Percentiles rank a stretch among this genome's conserved stretches.
Conservation (phyloP, 768 basidiomycete species). For the Lepiota venenata region DNA sequence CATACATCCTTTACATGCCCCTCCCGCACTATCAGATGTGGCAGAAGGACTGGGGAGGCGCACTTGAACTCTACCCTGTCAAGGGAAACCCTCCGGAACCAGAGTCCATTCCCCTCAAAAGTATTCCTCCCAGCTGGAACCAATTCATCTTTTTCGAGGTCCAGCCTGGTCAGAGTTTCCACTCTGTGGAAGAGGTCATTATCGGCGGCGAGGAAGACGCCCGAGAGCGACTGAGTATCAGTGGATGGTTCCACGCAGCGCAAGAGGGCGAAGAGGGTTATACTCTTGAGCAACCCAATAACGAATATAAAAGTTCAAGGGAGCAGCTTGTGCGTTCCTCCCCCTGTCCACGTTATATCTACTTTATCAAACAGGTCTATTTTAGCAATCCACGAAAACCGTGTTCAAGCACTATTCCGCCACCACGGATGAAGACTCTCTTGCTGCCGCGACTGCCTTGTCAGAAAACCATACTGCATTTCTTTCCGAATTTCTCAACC, state of each 20-base stretch:
- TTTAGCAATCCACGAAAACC: slow-evolving; percentile 60
- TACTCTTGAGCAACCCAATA: slow-evolving; percentile 40
- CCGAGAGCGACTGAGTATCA: slow-evolving; percentile 78
- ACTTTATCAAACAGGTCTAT: slow-evolving; percentile 12
- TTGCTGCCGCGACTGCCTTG: slow-evolving; percentile 44
- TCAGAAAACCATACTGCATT: slow-evolving; percentile 61
- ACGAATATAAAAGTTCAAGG: slow-evolving; percentile 71
- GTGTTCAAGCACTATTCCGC: slow-evolving; percentile 54
- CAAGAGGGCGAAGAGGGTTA: slow-evolving; percentile 91
- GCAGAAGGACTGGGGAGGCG: slow-evolving; percentile 90
- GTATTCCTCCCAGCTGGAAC: slow-evolving; percentile 81
- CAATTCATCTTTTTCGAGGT: slow-evolving; percentile 88
- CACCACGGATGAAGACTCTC: slow-evolving; percentile 40
- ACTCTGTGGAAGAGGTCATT: slow-evolving; percentile 96
- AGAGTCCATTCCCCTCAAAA: slow-evolving; percentile 56
- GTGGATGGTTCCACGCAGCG: slow-evolving; percentile 96
- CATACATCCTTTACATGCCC: slow-evolving; percentile 97
- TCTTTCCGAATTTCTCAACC: slow-evolving; percentile 84
- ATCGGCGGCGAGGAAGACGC: slow-evolving; percentile 72
- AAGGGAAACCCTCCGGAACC: slow-evolving; percentile 69
- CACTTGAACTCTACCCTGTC: slow-evolving; percentile 91
- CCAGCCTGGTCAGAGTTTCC: slow-evolving; percentile 94
- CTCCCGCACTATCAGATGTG: slow-evolving; percentile 70
- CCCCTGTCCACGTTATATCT: slow-evolving; percentile 1
- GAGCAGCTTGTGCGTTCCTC: slow-evolving; percentile 81